Evolutionary conservation across 2,329 filamentous ascomycete genomes (phyloP), one percentile per base, ranked within the genome.

Genomic region (Colletotrichum nymphaeae): DNA sequence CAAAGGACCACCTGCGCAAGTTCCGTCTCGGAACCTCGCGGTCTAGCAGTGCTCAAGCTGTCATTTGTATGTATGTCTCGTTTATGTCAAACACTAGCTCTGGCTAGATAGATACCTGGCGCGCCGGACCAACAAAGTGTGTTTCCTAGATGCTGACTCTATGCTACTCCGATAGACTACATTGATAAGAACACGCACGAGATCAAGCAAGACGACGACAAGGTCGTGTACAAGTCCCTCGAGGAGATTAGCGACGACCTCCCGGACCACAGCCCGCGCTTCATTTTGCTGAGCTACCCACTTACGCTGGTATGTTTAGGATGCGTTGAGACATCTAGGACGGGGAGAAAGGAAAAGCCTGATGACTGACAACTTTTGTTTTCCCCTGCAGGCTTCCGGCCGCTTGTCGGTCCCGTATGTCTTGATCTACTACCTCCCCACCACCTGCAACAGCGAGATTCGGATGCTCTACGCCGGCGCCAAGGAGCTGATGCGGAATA

Each of bases 381-480:
- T n/a, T 24, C 5, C 1, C 12, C 2, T 30, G n/a, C 76, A 97
- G 94, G 87, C 92, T 57, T 95, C 94, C 65, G 97, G 97, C 69
- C 92, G 97, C 32, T 83, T 95, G 56, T 93, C 94, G 5, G 95
- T 98, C 3, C 97, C 97, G 11, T 99, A 99, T 82, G 95, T 98
- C 59, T 90, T 98, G 81, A 86, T 99, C 26, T 98, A 97, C 87
- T 98, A 98, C 85, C 91, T 98, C 26, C 97, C 97, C 8, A 93
- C 93, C 64, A 98, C 96, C 62, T 97, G 94, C 85, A 98, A 97
- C 82, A 91, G 89, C 77, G 94, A 95, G 80, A 87, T 93, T 80
- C 91, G 94, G 77, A 98, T 98, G 97, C 86, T 97, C 81, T 99
- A 98, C 82, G 97, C 97, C 35, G 94, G 95, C 52, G 97, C 97